These are phyloP conservation scores for Candida ipomoeae DNA, from an alignment of 805 yeast genomes.

Conservation along the genomic window DNA sequence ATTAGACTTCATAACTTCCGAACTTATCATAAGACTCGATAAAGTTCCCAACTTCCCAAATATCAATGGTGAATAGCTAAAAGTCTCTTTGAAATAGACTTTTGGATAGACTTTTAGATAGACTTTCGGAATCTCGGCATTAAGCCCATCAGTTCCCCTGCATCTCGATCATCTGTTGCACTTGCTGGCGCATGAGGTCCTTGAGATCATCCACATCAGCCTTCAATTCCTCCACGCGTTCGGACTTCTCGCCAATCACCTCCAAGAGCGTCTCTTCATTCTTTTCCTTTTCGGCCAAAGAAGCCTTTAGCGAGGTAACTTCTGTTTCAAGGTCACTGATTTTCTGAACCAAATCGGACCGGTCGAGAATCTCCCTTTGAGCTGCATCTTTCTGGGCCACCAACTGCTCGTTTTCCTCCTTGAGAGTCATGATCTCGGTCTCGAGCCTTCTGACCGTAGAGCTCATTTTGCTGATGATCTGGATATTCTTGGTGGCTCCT, in stretches of 20 bases:
- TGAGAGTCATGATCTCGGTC: conserved; percentile 62
- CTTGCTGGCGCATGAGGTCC: conserved; percentile 76
- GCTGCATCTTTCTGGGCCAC: conserved; percentile 58
- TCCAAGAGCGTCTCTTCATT: conserved; percentile 58
- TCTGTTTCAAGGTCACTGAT: conserved; percentile 26
- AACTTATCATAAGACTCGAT: too few relatives aligned
- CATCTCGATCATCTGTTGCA: conserved; percentile 63
- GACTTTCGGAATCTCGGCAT: too few relatives aligned
- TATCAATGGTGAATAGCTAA: too few relatives aligned
- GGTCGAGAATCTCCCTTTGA: conserved; percentile 61
- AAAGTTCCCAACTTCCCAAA: too few relatives aligned
- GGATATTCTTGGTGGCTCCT: conserved; percentile 39
- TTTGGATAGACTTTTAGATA: too few relatives aligned
- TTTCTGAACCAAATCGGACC: conserved; percentile 23
- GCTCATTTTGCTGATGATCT: conserved; percentile 69
- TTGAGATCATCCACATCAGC: conserved; percentile 90
- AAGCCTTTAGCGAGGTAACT: conserved; percentile 24
- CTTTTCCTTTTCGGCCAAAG: conserved; percentile 32
- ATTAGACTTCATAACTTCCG: too few relatives aligned
- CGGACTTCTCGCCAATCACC: conserved; percentile 82
- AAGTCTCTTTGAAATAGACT: not conserved
- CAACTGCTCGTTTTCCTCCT: conserved; percentile 57
- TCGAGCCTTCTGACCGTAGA: conserved; percentile 75
- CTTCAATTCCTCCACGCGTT: conserved; percentile 73
- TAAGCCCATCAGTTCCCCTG: conserved; percentile 1